Conservation (phyloP, 2,329 filamentous ascomycete genomes). For the Neobulgaria alba region DNA sequence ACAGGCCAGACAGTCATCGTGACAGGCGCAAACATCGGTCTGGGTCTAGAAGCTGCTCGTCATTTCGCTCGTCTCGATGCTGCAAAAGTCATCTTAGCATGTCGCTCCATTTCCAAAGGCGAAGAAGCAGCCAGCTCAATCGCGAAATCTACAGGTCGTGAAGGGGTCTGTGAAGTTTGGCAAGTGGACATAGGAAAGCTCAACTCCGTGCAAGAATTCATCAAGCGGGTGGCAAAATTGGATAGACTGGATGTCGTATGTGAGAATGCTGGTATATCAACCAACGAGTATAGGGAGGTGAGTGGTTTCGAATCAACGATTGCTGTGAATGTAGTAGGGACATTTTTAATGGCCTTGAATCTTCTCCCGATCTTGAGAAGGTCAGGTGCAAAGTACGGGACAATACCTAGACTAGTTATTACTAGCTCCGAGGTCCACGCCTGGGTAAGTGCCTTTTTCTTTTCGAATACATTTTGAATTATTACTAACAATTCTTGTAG, state of each 20-base stretch:
- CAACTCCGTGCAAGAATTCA: constrained; percentile 9
- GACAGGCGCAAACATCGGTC: constrained; percentile 29
- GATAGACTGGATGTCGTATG: constrained; percentile 36
- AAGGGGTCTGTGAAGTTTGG: constrained; percentile 9
- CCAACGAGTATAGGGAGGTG: constrained; percentile 1
- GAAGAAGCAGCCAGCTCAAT: constrained; percentile 33
- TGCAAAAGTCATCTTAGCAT: constrained; percentile 31
- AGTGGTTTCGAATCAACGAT: constrained; percentile 19
- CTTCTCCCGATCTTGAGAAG: constrained; percentile 23
- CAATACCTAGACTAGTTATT: constrained; percentile 17
- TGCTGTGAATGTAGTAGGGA: constrained; percentile 25
- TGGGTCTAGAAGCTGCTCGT: constrained; percentile 30
- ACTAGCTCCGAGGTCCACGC: constrained; percentile 31
- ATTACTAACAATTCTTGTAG: no score
- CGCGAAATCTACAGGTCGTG: constrained; percentile 8
- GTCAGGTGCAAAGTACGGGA: constrained; percentile 12
- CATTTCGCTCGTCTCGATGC: constrained; percentile 29
- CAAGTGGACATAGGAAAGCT: constrained; percentile 10
- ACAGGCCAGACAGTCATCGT: constrained; percentile 26
- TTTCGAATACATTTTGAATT: no score
- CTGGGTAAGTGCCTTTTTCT: constrained; percentile 1
- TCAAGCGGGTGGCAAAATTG: neutral
- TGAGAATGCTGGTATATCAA: constrained; percentile 26
- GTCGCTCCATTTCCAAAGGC: constrained; percentile 33
- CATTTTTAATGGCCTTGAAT: constrained; percentile 21